These are phyloP conservation scores for Geum urbanum DNA, from an alignment of 306 rosid species.

Conservation along the genomic window DNA sequence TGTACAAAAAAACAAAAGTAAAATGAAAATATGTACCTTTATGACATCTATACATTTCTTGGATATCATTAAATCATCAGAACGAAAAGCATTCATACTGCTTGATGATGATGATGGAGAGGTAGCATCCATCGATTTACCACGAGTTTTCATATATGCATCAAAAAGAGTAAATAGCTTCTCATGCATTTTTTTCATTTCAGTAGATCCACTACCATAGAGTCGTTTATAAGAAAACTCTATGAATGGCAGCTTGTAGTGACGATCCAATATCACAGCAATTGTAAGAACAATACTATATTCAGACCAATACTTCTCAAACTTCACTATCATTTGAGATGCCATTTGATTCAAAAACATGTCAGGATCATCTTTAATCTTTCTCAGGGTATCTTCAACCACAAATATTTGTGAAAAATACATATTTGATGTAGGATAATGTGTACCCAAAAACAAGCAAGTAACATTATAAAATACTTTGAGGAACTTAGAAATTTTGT, in stretches of 20 bases:
- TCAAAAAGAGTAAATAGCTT: neutral
- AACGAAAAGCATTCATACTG: no score
- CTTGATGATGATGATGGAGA: neutral
- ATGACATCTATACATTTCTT: neutral
- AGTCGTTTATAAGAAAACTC: neutral
- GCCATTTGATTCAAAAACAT: neutral
- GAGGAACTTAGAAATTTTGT: neutral
- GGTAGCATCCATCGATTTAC: neutral
- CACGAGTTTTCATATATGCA: no score
- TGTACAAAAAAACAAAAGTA: neutral
- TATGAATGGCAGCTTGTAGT: neutral
- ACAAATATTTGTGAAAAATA: neutral
- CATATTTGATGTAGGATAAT: neutral
- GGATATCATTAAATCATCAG: neutral
- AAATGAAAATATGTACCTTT: neutral
- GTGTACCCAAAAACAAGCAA: neutral
- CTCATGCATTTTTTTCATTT: neutral
- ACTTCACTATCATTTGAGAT: neutral
- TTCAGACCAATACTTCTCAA: conserved; percentile 6
- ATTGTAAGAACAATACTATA: neutral
- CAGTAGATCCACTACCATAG: neutral
- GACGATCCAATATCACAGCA: neutral
- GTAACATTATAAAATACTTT: neutral
- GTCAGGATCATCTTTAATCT: neutral
- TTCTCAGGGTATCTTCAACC: neutral